These are phyloP conservation scores for Fusarium domesticum DNA, from an alignment of 2,329 filamentous ascomycete species.

Conservation along the genomic window DNA sequence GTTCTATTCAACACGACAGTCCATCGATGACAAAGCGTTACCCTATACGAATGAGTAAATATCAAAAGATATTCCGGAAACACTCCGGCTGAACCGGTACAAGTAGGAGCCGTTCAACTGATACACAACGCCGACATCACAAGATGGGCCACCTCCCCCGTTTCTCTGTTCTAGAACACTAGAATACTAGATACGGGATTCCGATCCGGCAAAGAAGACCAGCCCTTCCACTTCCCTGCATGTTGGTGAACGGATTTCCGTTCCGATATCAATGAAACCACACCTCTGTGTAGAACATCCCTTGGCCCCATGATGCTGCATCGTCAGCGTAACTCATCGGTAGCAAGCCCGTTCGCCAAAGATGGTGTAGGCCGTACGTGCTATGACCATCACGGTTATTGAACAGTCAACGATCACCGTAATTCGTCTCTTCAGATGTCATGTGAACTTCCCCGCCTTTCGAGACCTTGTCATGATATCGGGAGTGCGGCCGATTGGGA, in stretches of 20 bases:
- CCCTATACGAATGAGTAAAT: too few relatives aligned
- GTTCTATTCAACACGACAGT: too few relatives aligned
- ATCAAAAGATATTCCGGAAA: too few relatives aligned
- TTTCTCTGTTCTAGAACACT: background rate
- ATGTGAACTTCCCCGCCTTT: background rate
- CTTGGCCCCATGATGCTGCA: too few relatives aligned
- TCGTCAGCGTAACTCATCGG: background rate
- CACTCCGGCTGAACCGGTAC: too few relatives aligned
- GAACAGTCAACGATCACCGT: background rate
- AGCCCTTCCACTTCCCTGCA: too few relatives aligned
- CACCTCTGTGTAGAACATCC: background rate
- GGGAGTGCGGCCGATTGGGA: background rate
- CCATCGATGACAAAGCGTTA: too few relatives aligned
- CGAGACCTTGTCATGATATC: background rate
- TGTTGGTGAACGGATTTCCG: too few relatives aligned
- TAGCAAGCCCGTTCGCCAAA: background rate
- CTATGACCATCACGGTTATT: background rate
- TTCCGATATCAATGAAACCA: too few relatives aligned
- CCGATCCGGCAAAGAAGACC: too few relatives aligned
- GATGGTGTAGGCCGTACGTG: background rate
- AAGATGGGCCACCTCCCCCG: background rate
- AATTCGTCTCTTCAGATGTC: background rate
- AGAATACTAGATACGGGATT: too few relatives aligned
- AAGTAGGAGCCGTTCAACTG: too few relatives aligned
- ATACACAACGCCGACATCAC: background rate